Base-by-base conservation (phyloP, 1,139 yeast species). In the Hansenula lynferdii region DNA sequence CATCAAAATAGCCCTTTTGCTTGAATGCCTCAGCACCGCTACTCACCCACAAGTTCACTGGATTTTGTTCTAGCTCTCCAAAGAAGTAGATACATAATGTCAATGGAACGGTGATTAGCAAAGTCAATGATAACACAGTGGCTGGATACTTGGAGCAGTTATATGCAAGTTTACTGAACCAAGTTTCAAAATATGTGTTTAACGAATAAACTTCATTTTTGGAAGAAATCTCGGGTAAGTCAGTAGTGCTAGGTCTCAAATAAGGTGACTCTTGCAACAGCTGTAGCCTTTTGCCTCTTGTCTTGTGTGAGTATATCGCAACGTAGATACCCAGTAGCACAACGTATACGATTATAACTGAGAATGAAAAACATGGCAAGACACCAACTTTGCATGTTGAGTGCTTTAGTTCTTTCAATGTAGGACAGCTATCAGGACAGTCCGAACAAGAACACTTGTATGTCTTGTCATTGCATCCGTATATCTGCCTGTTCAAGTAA, bases 371-470 rank as follows among this genome's bases (percentile, higher is more conserved):
- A 56, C 96, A 89, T 0, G 92, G 87, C 5, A 89, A 41, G 0
- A 65, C 58, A 1, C 85, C 89, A 4, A 85, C 70, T 17, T 58
- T 64, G 58, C 96, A 85, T 1, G 58, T 49, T 2, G 57, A 48
- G 22, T 62, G 58, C 1, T 65, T 56, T 10, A 76, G 69, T 2
- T 56, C 54, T 0, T 79, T 77, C 23, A 90, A 67, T 1, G 49
- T 56, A 0, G 97, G 97, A 55, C 98, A 92, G 1, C 90, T 73
- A 6, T 60, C 65, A 0, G 84, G 77, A 58, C 98, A 92, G 61
- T 92, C 98, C 0, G 96, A 74, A 56, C 98, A 92, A 0, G 97
- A 86, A 62, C 98, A 89, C 48, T 74, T 73, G 55, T 73, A 90
- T 3, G 51, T 49, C 12, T 64, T 62, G 33, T 75, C 79, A 48